Percentiles rank a stretch among this genome's conserved stretches.
These are phyloP conservation scores for Pogostemon cablin DNA, from an alignment of 257 asterid species.

Conservation along the genomic window DNA sequence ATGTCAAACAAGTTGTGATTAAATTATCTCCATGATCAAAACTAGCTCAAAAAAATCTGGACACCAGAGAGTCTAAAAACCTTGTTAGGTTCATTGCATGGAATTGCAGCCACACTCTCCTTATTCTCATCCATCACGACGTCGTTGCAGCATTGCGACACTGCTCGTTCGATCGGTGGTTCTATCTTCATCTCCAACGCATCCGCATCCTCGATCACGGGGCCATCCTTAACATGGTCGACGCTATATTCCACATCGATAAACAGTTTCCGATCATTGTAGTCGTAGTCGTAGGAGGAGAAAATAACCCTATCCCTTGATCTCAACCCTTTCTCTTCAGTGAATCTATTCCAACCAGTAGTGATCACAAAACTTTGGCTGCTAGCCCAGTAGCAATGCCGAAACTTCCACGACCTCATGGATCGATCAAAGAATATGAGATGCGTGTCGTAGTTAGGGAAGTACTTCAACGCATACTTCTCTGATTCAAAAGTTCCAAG, in stretches of 20 bases:
- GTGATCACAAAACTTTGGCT: conserved; percentile 81
- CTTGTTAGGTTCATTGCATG: conserved; percentile 13
- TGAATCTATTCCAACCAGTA: conserved; percentile 65
- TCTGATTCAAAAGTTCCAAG: conserved; percentile 69
- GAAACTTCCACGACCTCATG: conserved; percentile 63
- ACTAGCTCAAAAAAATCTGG: conserved; percentile 25
- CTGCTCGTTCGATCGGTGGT: background rate
- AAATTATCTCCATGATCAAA: background rate
- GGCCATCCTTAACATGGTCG: conserved; percentile 1
- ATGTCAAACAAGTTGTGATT: too few species aligned
- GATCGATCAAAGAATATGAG: conserved; percentile 39
- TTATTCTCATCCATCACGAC: background rate
- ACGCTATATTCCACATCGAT: conserved; percentile 46
- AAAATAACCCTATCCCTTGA: conserved; percentile 56
- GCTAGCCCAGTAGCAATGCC: conserved; percentile 74
- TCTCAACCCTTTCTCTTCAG: conserved; percentile 48
- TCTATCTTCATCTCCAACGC: background rate
- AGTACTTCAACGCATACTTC: conserved; percentile 46
- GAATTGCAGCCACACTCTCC: background rate
- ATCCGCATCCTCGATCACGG: background rate
- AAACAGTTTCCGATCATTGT: conserved; percentile 27
- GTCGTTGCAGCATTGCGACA: background rate
- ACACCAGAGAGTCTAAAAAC: conserved; percentile 46
- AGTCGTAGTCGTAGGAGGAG: conserved; percentile 43
- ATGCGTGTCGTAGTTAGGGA: conserved; percentile 41